phyloP scores from a whole-genome alignment of 148 eudicot genomes.

The Tetragonia tetragonoides region DNA sequence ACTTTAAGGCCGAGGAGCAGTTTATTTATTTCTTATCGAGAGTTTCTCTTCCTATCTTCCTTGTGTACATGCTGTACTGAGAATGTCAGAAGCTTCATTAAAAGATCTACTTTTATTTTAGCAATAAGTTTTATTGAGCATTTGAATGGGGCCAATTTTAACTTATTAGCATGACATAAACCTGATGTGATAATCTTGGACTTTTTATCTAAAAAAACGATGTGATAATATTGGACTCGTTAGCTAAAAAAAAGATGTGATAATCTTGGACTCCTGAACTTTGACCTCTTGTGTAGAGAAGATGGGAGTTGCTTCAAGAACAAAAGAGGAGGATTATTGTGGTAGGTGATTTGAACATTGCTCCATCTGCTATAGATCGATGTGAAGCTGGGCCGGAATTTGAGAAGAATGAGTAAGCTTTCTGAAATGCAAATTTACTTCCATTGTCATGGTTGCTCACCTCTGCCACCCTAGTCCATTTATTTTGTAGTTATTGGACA shows the following conservation, averaged over 20 bases:
- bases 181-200: conserved; percentile 8
- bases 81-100: neutral
- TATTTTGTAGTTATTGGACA: neutral
- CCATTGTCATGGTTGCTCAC: neutral
- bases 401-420: conserved; percentile 78
- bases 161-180: neutral
- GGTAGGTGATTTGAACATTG: conserved; percentile 93
- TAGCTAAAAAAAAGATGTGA: neutral
- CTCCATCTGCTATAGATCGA: conserved; percentile 85
- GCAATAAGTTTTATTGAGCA: neutral
- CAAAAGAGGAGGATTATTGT: conserved; percentile 70
- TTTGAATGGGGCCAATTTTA: neutral
- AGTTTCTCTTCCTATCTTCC: neutral
- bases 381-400: conserved; percentile 92
- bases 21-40: neutral
- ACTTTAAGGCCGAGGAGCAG: neutral
- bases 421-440: conserved; percentile 3
- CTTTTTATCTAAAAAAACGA: neutral
- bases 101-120: neutral
- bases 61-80: neutral
- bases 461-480: neutral
- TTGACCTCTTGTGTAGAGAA: conserved; percentile 60
- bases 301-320: conserved; percentile 75
- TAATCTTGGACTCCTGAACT: conserved; percentile 24
- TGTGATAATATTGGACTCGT: conserved; percentile 12